A percentile compares a stretch with the other conserved stretches of the same genome.
These are phyloP conservation scores for Pterocarpus santalinus DNA, from an alignment of 306 rosid species.

Conservation along the genomic window DNA sequence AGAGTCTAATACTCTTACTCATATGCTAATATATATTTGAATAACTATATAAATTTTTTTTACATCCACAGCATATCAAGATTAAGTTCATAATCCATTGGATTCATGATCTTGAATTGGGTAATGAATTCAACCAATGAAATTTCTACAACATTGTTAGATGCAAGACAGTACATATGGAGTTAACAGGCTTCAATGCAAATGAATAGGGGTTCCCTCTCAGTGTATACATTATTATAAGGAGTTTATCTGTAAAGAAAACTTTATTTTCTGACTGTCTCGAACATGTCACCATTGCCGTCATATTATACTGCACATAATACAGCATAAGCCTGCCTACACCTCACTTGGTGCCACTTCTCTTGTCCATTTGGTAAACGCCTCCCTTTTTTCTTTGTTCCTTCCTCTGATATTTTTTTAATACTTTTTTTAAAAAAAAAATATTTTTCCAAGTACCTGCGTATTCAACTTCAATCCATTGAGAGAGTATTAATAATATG, in stretches of 20 bases:
- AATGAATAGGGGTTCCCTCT: background rate
- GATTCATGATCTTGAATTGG: background rate
- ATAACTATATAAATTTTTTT: no score
- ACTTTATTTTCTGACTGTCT: background rate
- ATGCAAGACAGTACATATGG: conserved; percentile 41
- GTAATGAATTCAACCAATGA: conserved; percentile 36
- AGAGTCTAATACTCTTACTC: no score
- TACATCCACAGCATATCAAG: no score
- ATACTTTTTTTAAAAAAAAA: background rate
- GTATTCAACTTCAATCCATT: background rate
- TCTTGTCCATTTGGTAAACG: background rate
- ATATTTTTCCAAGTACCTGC: background rate
- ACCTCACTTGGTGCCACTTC: no score
- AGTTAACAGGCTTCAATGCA: background rate
- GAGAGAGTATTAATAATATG: background rate
- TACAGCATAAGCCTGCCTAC: no score
- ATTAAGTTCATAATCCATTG: no score
- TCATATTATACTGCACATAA: background rate
- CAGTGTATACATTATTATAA: background rate
- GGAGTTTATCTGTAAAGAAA: background rate
- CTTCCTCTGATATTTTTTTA: background rate
- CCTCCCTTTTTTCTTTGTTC: background rate
- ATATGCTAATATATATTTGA: no score
- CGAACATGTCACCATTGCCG: background rate
- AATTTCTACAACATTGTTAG: conserved; percentile 40